Conservation (phyloP, 2,329 filamentous ascomycete species). For the Fusarium napiforme region DNA sequence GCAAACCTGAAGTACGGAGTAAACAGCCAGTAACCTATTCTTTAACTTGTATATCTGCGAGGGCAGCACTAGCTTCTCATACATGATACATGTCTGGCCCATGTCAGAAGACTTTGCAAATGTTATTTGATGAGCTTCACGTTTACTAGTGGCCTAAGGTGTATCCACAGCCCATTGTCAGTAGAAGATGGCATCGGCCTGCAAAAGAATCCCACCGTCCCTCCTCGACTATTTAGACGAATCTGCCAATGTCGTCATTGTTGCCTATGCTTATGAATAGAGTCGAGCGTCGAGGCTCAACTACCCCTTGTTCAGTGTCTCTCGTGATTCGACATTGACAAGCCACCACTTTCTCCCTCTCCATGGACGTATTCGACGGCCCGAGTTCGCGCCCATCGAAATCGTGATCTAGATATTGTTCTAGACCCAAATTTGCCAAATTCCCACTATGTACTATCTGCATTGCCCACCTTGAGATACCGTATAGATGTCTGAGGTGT, state of each 20-base stretch:
- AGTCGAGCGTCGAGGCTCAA: background rate
- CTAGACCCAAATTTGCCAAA: slow-evolving; percentile 35
- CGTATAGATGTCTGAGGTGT: background rate
- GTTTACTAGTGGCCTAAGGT: no score
- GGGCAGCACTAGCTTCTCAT: background rate
- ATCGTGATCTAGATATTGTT: slow-evolving; percentile 25
- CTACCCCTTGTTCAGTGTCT: background rate
- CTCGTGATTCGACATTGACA: slow-evolving; percentile 6
- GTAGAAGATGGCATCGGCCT: background rate
- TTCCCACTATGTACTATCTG: slow-evolving; percentile 10
- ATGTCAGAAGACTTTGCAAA: background rate
- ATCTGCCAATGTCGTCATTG: background rate
- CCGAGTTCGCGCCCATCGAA: slow-evolving; percentile 11
- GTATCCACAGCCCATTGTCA: background rate
- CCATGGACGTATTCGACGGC: background rate
- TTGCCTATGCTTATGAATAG: background rate
- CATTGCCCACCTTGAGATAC: slow-evolving; percentile 33
- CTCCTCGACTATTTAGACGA: background rate
- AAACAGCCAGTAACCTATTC: background rate
- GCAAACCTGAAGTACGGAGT: background rate
- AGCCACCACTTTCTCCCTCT: slow-evolving; percentile 14
- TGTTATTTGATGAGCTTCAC: background rate
- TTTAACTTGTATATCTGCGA: background rate
- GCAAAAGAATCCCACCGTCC: background rate
- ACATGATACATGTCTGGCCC: background rate